Evolutionary conservation across 768 basidiomycete species (phyloP), one percentile per base, ranked within the genome.

Genomic region (Tulasnella sp.): DNA sequence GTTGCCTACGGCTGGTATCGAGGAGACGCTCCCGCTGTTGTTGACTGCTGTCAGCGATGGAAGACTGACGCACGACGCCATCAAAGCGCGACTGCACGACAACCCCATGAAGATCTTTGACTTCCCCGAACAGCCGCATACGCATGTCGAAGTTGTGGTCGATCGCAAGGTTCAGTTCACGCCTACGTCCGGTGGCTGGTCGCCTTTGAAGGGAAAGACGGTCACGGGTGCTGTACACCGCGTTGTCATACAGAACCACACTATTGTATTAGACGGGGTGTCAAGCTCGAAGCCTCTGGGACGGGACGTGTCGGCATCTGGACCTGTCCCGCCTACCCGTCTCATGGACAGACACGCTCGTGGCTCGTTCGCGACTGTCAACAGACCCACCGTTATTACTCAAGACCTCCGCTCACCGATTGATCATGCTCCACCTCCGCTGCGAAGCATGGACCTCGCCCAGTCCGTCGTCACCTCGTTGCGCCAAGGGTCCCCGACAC

Each of bases 61-160:
- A 7, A 81, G 80, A 32, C 74, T 98, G 25, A 86, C 85, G 0
- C 73, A 96, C 54, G 80, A 87, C 37, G 89, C 87, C 67, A 81
- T 99, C 62, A 81, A 80, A 34, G 66, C 74, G n/a, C 81, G 91
- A 45, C 68, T 97, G 15, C 82, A 91, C 66, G 92, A 97, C 65
- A 97, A 96, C 69, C 94, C 96, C 1, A 78, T 86, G 17, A 77
- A 80, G 37, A 97, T 99, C 66, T 96, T 98, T 67, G 84, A 83
- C 32, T 76, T 98, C 11, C 83, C 89, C 0, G 90, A 96, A 61
- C 88, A 90, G 65, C 66, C 77, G 4, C 78, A 89, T 59, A 91
- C 92, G 0, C 84, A 83, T 61, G 87, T 96, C 35, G 96, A 99
- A 66, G 88, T 99, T 42, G 88, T 93, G 61, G 72, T 96, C 25